Evolutionary conservation across 1,284 basidiomycete species (phyloP).

Genomic region (Prillingera fragicola): DNA sequence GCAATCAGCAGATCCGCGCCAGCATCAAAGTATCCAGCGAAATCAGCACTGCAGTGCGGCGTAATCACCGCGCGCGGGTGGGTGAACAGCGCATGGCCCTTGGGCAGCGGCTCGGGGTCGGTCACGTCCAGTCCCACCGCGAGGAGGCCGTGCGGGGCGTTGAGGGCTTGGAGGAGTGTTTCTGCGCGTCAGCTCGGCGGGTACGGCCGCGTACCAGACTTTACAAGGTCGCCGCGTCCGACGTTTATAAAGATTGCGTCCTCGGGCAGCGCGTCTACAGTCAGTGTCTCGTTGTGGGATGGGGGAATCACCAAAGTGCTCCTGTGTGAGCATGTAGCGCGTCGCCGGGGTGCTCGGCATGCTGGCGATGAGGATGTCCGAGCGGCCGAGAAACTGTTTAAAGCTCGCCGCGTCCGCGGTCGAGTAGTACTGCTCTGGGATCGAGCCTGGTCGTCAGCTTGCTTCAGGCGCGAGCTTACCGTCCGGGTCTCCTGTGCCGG

Average conservation of each 20-base stretch:
- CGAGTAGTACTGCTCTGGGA: conserved; percentile 39
- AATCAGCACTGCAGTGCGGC: conserved; percentile 39
- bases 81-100: conserved; percentile 37
- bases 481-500: conserved; percentile 43
- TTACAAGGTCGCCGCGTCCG: conserved; percentile 43
- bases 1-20: conserved; percentile 44
- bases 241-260: conserved; percentile 46
- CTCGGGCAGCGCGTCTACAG: conserved; percentile 28
- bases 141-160: conserved; percentile 22
- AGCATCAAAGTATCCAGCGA: conserved; percentile 35
- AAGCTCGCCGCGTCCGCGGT: conserved; percentile 35
- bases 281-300: neutral
- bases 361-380: conserved; percentile 41
- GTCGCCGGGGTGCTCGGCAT: conserved; percentile 43
- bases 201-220: conserved; percentile 25
- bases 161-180: conserved; percentile 5
- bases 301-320: conserved; percentile 25
- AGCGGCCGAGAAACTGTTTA: conserved; percentile 31
- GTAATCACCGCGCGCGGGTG: conserved; percentile 43
- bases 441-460: conserved; percentile 9
- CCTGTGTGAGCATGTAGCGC: conserved; percentile 26
- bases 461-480: conserved; percentile 2
- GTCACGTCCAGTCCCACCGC: conserved; percentile 47
- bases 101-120: conserved; percentile 46
- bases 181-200: conserved; percentile 1